Conservation (phyloP, 441 rosid species). For the Gossypium schwendimanii region DNA sequence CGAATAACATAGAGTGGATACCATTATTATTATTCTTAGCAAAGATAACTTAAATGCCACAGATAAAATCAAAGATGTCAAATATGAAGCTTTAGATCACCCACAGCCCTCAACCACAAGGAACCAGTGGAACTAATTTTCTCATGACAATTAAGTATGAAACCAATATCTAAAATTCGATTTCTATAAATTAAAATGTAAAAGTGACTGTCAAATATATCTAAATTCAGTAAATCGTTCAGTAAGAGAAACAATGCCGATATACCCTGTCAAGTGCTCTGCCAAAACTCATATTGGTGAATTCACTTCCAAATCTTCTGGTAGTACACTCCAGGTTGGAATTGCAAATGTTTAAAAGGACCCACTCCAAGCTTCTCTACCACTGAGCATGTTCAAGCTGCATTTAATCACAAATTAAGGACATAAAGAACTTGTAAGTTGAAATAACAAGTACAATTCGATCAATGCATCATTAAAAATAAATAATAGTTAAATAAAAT, state of each 20-base stretch:
- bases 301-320: constrained; percentile 9
- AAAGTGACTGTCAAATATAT: not conserved
- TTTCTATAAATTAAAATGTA: not conserved
- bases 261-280: constrained; percentile 19
- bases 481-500: not conserved
- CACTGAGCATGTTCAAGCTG: constrained; percentile 17
- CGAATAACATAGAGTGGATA: not conserved
- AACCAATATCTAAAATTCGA: not conserved
- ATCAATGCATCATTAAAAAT: not conserved
- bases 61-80: not conserved
- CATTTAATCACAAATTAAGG: constrained; percentile 13
- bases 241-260: constrained; percentile 29
- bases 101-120: not conserved
- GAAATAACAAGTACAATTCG: not conserved
- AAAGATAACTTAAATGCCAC: not conserved
- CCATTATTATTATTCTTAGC: not conserved
- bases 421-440: constrained; percentile 1
- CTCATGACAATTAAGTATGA: not conserved
- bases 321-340: constrained; percentile 14
- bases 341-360: constrained; percentile 3
- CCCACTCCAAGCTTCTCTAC: constrained; percentile 15
- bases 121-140: too few relatives aligned
- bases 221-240: constrained; percentile 11
- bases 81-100: not conserved
- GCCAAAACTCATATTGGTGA: constrained; percentile 15